These are phyloP conservation scores for Pontederia paniculata DNA, from an alignment of 176 grass and related monocot species.

Conservation along the genomic window DNA sequence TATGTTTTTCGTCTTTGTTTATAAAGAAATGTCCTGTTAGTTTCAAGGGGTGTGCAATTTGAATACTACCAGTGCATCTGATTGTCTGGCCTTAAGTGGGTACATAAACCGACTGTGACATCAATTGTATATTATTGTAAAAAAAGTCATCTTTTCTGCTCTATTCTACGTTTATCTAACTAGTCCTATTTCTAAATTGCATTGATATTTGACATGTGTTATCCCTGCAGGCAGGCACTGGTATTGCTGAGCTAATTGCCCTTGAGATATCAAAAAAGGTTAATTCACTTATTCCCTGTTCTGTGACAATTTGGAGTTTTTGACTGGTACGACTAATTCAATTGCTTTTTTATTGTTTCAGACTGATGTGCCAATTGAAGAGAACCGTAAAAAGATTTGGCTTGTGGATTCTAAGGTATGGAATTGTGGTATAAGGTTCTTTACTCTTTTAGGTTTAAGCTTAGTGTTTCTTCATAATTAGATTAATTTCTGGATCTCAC, in stretches of 20 bases:
- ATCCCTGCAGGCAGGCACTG: slow-evolving; percentile 81
- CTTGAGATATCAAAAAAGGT: slow-evolving; percentile 97
- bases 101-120: too few species aligned
- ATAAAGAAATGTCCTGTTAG: too few species aligned
- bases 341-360: slow-evolving; percentile 29
- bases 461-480: background rate
- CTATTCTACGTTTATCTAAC: background rate
- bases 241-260: slow-evolving; percentile 98
- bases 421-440: slow-evolving; percentile 1
- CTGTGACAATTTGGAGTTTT: background rate
- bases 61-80: too few species aligned
- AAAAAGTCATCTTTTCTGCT: too few species aligned
- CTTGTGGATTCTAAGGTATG: slow-evolving; percentile 90
- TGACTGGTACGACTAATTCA: slow-evolving; percentile 4
- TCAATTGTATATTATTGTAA: too few species aligned
- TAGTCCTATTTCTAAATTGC: background rate
- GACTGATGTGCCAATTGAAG: slow-evolving; percentile 78
- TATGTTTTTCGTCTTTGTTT: too few species aligned
- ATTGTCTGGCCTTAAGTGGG: too few species aligned
- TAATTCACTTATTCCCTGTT: background rate
- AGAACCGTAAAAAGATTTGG: slow-evolving; percentile 91
- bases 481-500: too few species aligned
- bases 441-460: background rate
- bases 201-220: background rate
- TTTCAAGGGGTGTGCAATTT: too few species aligned